Evolutionary conservation across 2,329 filamentous ascomycete species (phyloP), one percentile per base, ranked within the genome.

Genomic region (Arachnopeziza araneosa): DNA sequence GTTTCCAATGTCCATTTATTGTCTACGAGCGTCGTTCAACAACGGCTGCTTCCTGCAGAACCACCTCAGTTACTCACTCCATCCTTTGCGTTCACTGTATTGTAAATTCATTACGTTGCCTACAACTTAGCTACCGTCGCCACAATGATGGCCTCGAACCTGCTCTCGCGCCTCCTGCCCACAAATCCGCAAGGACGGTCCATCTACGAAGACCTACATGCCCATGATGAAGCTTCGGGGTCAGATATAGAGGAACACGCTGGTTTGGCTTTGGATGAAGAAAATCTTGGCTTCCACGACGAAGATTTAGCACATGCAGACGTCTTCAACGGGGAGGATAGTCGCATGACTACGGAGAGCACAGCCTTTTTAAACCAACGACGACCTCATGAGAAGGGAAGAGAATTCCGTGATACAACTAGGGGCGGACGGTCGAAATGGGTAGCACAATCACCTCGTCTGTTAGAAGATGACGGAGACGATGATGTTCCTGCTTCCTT

Each of bases 401-500:
- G 24, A 36, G 24, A 26, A n/a, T 19, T 22, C 21, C 17, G 22
- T 4, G 7, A 26, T 22, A 49, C 30, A 12, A 50, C 54, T 53
- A 51, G 60, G 21, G 56, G 54, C 5, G 50, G 55, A 12, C 58
- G 55, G 23, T 65, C 65, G 19, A 68, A 67, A 52, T 70, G 66
- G 67, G 44, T 70, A 5, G 62, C 69, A 21, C 67, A 70, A 54
- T 73, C 71, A 24, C 72, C 72, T 4, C 68, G 72, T 54, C 54
- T 73, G 23, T 60, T 73, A 17, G 72, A 72, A 50, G 72, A 74
- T 56, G 71, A 72, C 56, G 64, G 61, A 2, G 72, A 73, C 55
- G 72, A 86, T 58, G 85, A 87, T 67, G 85, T 88, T 0, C 85
- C 85, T 0, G 82, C 80, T 21, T 88, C 85, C 2, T 74, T 88